Evolutionary conservation across 1,284 basidiomycete species (phyloP), one percentile per base, ranked within the genome.

Genomic region (Neonothopanus nambi): DNA sequence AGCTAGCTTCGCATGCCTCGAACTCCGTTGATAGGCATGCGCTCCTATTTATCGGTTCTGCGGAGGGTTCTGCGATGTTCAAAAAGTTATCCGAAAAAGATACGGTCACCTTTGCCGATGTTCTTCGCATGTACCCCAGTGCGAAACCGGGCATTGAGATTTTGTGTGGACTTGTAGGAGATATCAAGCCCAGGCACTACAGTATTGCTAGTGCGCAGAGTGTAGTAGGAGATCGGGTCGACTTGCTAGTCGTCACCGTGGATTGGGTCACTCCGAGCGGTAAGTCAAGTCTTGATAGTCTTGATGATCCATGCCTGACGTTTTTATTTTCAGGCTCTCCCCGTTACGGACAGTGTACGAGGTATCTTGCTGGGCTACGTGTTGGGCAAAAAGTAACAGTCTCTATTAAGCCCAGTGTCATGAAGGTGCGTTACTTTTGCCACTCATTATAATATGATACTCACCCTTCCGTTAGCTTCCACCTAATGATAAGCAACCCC

Each of bases 111-210:
- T 99, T 96, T 67, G 94, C 89, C 44, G 94, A 99, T 65, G 79
- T 99, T 21, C 73, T 99, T 50, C 78, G 75, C 64, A 82, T 80
- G 68, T 98, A 95, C 74, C 79, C 79, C 38, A 91, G 86, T 57
- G 95, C 96, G 18, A 79, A 80, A 60, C 91, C 93, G 11, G 79
- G 82, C 26, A 84, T 95, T 45, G 89, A 92, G 71, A 82, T 81
- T 55, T 80, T 97, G n/a, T 93, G 93, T 66, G 89, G 90, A 69
- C 71, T 98, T 61, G 76, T 97, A 48, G 91, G 90, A 6, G 93
- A 98, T 69, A 96, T 95, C 78, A 95, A 98, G 74, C 95, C 96
- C 5, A 82, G 97, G 61, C 97, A 99, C 73, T 99, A 99, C 73
- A 96, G 93, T 71, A 99, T 99, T 65, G 96, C 96, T 23, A 95